Evolutionary conservation across 2,329 filamentous ascomycete genomes (phyloP).

Genomic region (Diaporthe ampelina): DNA sequence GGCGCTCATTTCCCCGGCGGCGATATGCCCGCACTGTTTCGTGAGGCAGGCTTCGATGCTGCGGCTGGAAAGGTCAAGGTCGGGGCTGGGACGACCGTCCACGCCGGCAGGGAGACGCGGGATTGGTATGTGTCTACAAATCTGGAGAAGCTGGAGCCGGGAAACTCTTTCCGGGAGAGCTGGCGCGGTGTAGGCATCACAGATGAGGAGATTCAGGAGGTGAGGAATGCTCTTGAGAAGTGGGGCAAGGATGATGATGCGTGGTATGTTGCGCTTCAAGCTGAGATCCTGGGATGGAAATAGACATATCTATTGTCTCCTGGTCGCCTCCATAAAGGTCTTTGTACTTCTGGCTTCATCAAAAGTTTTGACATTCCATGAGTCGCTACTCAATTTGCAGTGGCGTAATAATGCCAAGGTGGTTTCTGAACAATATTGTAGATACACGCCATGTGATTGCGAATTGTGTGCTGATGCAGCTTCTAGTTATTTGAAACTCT

Average conservation of each 20-base stretch:
- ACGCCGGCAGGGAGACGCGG: slow-evolving; percentile 46
- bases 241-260: slow-evolving; percentile 56
- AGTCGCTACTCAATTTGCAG: background rate
- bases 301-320: slow-evolving; percentile 34
- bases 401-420: background rate
- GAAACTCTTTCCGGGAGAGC: slow-evolving; percentile 46
- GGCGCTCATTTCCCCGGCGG: slow-evolving; percentile 15
- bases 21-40: slow-evolving; percentile 8
- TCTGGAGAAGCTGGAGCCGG: slow-evolving; percentile 46
- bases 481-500: background rate
- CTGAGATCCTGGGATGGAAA: slow-evolving; percentile 58
- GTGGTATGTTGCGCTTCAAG: slow-evolving; percentile 53
- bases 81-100: slow-evolving; percentile 49
- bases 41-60: slow-evolving; percentile 20
- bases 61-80: slow-evolving; percentile 48
- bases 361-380: too few relatives aligned
- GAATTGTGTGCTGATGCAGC: background rate
- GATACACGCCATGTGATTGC: background rate
- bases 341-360: background rate
- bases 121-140: slow-evolving; percentile 48
- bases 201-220: slow-evolving; percentile 53
- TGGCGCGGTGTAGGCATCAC: slow-evolving; percentile 54
- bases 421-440: background rate
- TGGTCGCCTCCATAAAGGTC: too few relatives aligned
- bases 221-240: slow-evolving; percentile 46